phyloP scores from a whole-genome alignment of 2,329 filamentous ascomycete genomes.

The Beauveria sp. region DNA sequence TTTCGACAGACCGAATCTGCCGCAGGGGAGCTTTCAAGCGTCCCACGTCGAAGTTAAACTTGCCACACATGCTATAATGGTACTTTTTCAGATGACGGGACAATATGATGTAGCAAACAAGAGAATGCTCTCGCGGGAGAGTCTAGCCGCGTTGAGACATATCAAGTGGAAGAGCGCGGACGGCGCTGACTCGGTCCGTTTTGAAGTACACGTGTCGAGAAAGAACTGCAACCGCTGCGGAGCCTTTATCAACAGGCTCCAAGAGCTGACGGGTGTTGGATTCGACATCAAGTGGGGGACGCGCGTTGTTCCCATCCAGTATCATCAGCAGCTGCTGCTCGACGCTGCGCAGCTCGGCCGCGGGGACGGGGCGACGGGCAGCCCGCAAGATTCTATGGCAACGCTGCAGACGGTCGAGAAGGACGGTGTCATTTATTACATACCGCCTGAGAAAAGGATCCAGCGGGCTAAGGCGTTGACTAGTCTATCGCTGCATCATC shows the following conservation, averaged over 20 bases:
- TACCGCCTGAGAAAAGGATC: not conserved
- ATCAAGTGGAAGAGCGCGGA: conserved; percentile 20
- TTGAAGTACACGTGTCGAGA: conserved; percentile 30
- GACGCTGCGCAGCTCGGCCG: not conserved
- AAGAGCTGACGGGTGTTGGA: conserved; percentile 19
- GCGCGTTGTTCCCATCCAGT: conserved; percentile 15
- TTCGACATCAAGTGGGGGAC: conserved; percentile 23
- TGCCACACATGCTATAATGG: conserved; percentile 24
- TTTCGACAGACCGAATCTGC: conserved; percentile 19
- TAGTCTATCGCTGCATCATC: not conserved
- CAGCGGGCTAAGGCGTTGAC: not conserved
- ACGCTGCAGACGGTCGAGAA: not conserved
- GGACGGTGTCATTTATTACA: not conserved
- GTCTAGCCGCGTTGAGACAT: conserved; percentile 18
- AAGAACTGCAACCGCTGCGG: conserved; percentile 24
- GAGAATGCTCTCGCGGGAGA: conserved; percentile 15
- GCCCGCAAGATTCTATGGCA: not conserved
- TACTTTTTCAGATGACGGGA: conserved; percentile 16
- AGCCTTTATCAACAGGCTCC: conserved; percentile 19
- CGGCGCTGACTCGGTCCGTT: conserved; percentile 13
- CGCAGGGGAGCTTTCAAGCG: conserved; percentile 19
- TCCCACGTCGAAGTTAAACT: conserved; percentile 35
- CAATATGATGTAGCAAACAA: not conserved
- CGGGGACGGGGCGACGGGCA: no score
- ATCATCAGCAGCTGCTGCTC: not conserved